Conservation (phyloP, 2,329 filamentous ascomycete species). For the Colletotrichum eremochloae region DNA sequence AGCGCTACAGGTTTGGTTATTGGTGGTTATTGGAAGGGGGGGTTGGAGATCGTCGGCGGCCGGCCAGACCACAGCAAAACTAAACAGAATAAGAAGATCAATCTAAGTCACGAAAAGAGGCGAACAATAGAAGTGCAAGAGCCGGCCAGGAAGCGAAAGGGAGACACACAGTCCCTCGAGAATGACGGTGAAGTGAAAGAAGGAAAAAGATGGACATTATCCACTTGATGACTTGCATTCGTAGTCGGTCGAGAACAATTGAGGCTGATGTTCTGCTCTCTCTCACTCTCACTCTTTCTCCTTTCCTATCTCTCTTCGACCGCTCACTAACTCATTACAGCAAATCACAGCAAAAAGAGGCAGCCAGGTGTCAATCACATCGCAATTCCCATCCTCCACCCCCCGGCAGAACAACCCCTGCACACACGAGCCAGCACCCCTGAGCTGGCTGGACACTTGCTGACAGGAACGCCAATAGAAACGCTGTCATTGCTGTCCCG, state of each 20-base stretch:
- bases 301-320: no score
- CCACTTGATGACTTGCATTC: neutral
- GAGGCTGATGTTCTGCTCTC: conserved; percentile 12
- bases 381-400: conserved; percentile 5
- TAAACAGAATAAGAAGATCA: neutral
- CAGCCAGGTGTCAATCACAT: conserved; percentile 29
- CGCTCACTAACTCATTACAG: no score
- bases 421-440: neutral
- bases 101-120: neutral
- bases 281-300: neutral
- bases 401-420: conserved; percentile 27
- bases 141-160: neutral
- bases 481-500: neutral
- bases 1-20: neutral
- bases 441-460: neutral
- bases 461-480: conserved; percentile 15
- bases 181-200: neutral
- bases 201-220: neutral
- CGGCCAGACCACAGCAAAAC: neutral
- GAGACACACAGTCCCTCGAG: neutral
- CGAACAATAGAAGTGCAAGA: neutral
- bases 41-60: neutral
- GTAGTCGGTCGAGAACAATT: neutral
- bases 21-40: neutral
- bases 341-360: conserved; percentile 27